phyloP scores from a whole-genome alignment of 805 yeast species.

The Jamesozyma lodderae region DNA sequence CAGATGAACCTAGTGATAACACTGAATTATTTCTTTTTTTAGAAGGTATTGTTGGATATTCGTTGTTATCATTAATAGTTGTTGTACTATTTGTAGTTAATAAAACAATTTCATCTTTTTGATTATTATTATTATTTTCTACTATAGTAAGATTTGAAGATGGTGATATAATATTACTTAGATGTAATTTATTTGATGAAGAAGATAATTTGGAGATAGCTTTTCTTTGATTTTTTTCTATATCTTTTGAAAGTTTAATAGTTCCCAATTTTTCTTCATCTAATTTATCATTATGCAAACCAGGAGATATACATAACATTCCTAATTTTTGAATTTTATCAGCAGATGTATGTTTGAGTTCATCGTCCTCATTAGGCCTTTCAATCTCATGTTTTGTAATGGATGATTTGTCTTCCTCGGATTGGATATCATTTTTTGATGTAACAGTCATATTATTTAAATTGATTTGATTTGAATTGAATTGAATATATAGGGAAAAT shows the following conservation, averaged over 20 bases:
- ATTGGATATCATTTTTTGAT: no score
- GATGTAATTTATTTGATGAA: no score
- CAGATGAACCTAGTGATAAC: neutral
- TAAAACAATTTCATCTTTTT: no score
- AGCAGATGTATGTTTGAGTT: no score
- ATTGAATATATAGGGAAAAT: no score
- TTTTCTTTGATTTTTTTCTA: slow-evolving; percentile 19
- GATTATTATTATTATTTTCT: neutral
- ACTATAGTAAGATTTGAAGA: neutral
- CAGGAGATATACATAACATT: slow-evolving; percentile 23
- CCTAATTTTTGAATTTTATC: slow-evolving; percentile 14
- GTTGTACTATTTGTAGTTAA: neutral
- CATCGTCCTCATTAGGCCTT: no score
- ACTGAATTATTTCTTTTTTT: slow-evolving; percentile 1
- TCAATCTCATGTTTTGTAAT: no score
- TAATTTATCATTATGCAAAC: slow-evolving; percentile 18
- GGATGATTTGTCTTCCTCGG: no score
- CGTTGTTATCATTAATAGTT: neutral
- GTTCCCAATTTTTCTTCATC: slow-evolving; percentile 20
- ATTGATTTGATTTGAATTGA: no score
- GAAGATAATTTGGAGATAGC: slow-evolving; percentile 7
- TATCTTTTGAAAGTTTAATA: slow-evolving; percentile 19
- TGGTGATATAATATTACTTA: neutral
- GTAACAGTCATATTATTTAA: no score
- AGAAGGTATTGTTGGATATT: neutral